A percentile compares a stretch with the other conserved stretches of the same genome.
Evolutionary conservation across 2,329 filamentous ascomycete species (phyloP).

Genomic region (Cladosporium sp.): DNA sequence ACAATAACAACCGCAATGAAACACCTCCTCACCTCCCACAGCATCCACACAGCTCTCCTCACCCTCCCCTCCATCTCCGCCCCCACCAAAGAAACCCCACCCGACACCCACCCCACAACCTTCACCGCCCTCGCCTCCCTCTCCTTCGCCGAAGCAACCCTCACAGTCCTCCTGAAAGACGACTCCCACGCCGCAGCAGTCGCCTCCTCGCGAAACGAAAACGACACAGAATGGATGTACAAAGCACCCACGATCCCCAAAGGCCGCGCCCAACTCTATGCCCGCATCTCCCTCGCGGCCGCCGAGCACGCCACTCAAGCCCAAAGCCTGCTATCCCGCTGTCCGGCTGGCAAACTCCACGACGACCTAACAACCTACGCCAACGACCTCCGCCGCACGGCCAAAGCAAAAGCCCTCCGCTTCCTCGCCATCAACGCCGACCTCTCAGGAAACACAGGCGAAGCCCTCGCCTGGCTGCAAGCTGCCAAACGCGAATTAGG

Average conservation of each 20-base stretch:
- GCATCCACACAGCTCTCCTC: constrained; percentile 68
- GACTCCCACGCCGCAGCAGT: constrained; percentile 85
- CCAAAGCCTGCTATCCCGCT: constrained; percentile 43
- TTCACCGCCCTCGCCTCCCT: constrained; percentile 51
- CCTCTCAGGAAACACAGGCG: constrained; percentile 71
- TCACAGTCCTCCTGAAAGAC: constrained; percentile 87
- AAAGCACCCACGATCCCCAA: constrained; percentile 81
- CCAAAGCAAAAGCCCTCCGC: constrained; percentile 78
- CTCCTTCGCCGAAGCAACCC: constrained; percentile 79
- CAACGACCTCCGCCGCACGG: constrained; percentile 67
- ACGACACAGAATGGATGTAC: constrained; percentile 95
- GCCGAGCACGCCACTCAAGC: constrained; percentile 81
- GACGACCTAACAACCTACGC: constrained; percentile 67
- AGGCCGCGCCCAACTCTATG: constrained; percentile 82
- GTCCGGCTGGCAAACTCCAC: constrained; percentile 51
- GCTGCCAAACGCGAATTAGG: constrained; percentile 74
- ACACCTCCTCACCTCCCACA: constrained; percentile 70
- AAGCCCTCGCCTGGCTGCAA: constrained; percentile 79
- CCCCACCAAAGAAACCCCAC: constrained; percentile 33
- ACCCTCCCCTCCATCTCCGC: constrained; percentile 44
- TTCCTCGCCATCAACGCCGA: constrained; percentile 92
- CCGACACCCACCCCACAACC: constrained; percentile 41
- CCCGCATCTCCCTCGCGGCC: constrained; percentile 78
- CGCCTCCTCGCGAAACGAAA: constrained; percentile 73
- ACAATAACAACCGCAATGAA: constrained; percentile 72